These are phyloP conservation scores for Aureobasidium zeae DNA, from an alignment of 2,329 filamentous ascomycete species.

Conservation along the genomic window DNA sequence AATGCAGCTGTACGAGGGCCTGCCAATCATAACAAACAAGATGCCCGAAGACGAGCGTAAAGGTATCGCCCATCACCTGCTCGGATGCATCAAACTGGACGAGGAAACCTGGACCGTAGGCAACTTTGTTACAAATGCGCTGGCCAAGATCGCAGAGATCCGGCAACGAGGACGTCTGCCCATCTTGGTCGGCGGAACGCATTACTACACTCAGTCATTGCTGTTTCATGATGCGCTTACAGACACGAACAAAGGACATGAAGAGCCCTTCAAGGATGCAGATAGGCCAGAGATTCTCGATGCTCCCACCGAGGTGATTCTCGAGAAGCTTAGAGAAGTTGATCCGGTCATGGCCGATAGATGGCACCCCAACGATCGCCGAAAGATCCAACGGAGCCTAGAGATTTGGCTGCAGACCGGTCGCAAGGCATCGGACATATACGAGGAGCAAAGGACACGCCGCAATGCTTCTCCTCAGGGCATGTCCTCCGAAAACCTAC, in stretches of 20 bases:
- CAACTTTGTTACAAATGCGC: constrained; percentile 62
- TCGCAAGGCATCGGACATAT: constrained; percentile 72
- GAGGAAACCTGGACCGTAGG: constrained; percentile 78
- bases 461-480: constrained; percentile 5
- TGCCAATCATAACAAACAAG: constrained; percentile 95
- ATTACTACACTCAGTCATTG: constrained; percentile 87
- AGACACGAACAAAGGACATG: constrained; percentile 37
- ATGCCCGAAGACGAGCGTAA: constrained; percentile 65
- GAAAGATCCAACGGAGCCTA: constrained; percentile 82
- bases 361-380: constrained; percentile 89
- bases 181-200: constrained; percentile 86
- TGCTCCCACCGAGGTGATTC: constrained; percentile 56
- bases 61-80: constrained; percentile 77
- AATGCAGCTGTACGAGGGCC: constrained; percentile 89
- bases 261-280: constrained; percentile 17
- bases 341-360: constrained; percentile 81
- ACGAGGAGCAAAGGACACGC: constrained; percentile 56
- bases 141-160: constrained; percentile 65
- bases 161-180: constrained; percentile 68
- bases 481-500: background rate
- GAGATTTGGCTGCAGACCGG: constrained; percentile 85
- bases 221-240: constrained; percentile 68
- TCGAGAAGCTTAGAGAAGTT: constrained; percentile 64
- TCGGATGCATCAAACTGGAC: constrained; percentile 66
- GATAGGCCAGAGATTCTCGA: constrained; percentile 63